These are phyloP conservation scores for Metschnikowia lochheadii DNA, from an alignment of 805 yeast species.

Conservation along the genomic window DNA sequence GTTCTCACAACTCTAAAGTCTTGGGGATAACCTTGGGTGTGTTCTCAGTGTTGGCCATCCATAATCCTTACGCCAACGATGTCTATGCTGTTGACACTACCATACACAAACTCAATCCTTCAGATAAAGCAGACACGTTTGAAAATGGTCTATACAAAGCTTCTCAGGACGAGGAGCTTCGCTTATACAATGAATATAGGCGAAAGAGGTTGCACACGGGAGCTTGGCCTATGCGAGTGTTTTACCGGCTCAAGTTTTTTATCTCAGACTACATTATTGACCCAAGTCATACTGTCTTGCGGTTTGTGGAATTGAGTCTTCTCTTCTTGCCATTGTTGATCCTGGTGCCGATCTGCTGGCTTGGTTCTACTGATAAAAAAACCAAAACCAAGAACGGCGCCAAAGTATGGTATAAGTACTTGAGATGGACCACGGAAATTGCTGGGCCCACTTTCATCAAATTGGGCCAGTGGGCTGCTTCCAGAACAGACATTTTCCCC, in stretches of 20 bases:
- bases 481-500: conserved; percentile 91
- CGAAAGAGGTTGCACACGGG: conserved; percentile 19
- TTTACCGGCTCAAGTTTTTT: conserved; percentile 40
- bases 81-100: conserved; percentile 10
- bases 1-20: background rate
- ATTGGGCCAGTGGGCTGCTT: conserved; percentile 98
- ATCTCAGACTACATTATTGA: conserved; percentile 57
- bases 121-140: conserved; percentile 54
- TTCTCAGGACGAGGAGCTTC: conserved; percentile 53
- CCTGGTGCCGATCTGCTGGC: conserved; percentile 59
- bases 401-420: conserved; percentile 61
- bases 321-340: conserved; percentile 69
- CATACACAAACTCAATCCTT: conserved; percentile 43
- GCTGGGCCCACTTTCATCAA: conserved; percentile 93
- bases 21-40: conserved; percentile 10
- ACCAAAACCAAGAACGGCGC: conserved; percentile 53
- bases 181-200: conserved; percentile 35
- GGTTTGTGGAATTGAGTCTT: conserved; percentile 64
- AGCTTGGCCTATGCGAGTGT: conserved; percentile 23
- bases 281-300: conserved; percentile 60
- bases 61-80: conserved; percentile 7
- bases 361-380: conserved; percentile 44
- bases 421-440: conserved; percentile 64
- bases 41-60: conserved; percentile 4
- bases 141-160: conserved; percentile 62